These are phyloP conservation scores for Umbilicus rupestris DNA, from an alignment of 164 flowering plant species.

Conservation along the genomic window DNA sequence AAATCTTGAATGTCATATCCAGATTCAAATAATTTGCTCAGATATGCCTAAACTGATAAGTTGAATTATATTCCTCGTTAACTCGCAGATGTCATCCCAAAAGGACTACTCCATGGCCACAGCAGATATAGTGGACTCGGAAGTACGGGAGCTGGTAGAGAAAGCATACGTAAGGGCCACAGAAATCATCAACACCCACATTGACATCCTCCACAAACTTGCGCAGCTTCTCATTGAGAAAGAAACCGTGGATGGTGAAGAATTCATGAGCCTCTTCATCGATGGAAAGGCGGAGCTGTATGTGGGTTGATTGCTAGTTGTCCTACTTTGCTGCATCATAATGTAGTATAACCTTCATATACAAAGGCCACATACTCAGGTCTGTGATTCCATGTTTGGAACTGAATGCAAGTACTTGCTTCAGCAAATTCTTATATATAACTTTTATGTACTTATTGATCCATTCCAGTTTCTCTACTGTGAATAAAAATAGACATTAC, in stretches of 20 bases:
- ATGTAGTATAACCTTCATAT: neutral
- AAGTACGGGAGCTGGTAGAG: conserved; percentile 84
- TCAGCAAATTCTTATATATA: neutral
- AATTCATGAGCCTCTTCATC: conserved; percentile 94
- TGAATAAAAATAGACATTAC: too few species aligned
- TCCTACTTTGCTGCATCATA: neutral
- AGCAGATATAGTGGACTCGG: conserved; percentile 93
- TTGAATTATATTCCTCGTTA: neutral
- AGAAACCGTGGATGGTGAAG: conserved; percentile 94
- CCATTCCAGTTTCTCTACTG: too few species aligned
- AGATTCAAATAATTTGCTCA: neutral
- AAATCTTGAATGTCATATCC: neutral
- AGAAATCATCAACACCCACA: conserved; percentile 65
- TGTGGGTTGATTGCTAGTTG: conserved; percentile 25
- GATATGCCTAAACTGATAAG: neutral
- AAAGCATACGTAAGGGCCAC: conserved; percentile 69
- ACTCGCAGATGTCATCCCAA: conserved; percentile 78
- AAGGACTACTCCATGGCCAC: conserved; percentile 99
- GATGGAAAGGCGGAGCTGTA: conserved; percentile 86
- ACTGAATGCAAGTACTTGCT: neutral
- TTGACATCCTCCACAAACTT: conserved; percentile 91
- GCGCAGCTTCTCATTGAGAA: conserved; percentile 90
- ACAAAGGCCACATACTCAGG: neutral
- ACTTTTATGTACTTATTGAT: too few species aligned
- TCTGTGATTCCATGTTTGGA: neutral